A percentile compares a stretch with the other conserved stretches of the same genome.
Conservation (phyloP, 140 eudicot genomes). For the Cichorium intybus region DNA sequence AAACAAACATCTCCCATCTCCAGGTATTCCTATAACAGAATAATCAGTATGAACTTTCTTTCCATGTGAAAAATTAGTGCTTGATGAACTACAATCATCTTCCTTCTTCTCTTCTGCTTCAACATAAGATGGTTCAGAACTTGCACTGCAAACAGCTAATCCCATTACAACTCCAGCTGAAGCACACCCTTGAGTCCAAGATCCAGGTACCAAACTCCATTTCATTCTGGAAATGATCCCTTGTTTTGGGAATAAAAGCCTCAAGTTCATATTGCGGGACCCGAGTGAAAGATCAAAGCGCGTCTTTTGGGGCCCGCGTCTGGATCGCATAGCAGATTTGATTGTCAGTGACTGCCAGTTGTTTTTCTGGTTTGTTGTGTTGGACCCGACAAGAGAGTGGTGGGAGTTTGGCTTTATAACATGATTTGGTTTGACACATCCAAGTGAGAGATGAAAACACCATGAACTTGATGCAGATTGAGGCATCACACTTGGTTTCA, state of each 20-base stretch:
- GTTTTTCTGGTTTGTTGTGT: constrained; percentile 26
- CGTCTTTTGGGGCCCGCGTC: constrained; percentile 27
- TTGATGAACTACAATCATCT: constrained; percentile 39
- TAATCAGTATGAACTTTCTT: constrained; percentile 74
- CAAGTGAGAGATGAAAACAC: constrained; percentile 33
- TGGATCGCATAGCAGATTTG: constrained; percentile 35
- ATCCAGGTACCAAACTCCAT: constrained; percentile 42
- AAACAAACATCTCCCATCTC: constrained; percentile 97
- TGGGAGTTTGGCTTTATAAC: constrained; percentile 27
- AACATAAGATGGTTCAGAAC: constrained; percentile 48
- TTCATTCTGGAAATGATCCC: constrained; percentile 41
- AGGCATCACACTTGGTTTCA: constrained; percentile 31
- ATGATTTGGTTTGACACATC: constrained; percentile 32
- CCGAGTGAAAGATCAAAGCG: constrained; percentile 35
- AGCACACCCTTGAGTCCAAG: constrained; percentile 49
- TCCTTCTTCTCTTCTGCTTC: constrained; percentile 44
- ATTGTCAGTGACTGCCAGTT: constrained; percentile 35
- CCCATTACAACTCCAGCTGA: constrained; percentile 59
- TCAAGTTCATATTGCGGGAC: constrained; percentile 32
- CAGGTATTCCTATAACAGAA: constrained; percentile 95
- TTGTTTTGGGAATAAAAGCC: constrained; percentile 45
- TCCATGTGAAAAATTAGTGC: constrained; percentile 55
- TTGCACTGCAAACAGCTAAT: constrained; percentile 52
- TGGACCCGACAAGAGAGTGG: constrained; percentile 21
- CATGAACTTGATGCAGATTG: constrained; percentile 33